A percentile compares a stretch with the other conserved stretches of the same genome.
phyloP scores from a whole-genome alignment of 768 basidiomycete genomes.

The Suillus bovinus region DNA sequence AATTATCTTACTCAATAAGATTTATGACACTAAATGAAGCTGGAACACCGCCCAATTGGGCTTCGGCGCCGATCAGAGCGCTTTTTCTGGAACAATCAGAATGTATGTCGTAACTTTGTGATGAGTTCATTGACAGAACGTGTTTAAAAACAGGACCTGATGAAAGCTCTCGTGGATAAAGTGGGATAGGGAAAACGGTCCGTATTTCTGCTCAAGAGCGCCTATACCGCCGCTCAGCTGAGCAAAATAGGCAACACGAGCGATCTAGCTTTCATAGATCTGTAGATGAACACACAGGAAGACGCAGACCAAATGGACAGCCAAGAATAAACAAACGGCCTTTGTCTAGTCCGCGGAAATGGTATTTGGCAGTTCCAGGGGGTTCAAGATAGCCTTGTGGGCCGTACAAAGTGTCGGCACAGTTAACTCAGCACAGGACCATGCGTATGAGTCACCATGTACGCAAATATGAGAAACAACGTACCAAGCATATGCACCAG shows the following conservation, averaged over 20 bases:
- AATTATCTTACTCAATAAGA: too few relatives aligned
- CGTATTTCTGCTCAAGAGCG: background rate
- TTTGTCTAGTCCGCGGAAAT: background rate
- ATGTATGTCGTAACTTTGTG: background rate
- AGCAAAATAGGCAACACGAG: background rate
- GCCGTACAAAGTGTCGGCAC: background rate
- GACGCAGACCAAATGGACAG: background rate
- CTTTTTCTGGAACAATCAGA: background rate
- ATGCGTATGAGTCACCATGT: background rate
- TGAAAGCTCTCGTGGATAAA: background rate
- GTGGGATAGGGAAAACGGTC: background rate
- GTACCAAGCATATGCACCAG: background rate
- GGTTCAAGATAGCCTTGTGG: background rate
- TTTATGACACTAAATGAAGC: background rate
- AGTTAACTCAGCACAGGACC: background rate
- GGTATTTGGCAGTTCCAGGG: background rate
- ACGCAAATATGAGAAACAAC: background rate
- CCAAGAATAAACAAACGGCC: conserved; percentile 3
- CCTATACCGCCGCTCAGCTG: background rate
- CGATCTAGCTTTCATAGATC: background rate
- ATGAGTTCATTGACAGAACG: background rate
- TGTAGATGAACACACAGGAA: conserved; percentile 1
- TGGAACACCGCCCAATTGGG: background rate
- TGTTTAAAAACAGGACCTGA: background rate
- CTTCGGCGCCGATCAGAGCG: background rate